Percentiles rank a stretch among this genome's conserved stretches.
These are phyloP conservation scores for Lithospermum erythrorhizon DNA, from an alignment of 257 asterid genomes.

Conservation along the genomic window DNA sequence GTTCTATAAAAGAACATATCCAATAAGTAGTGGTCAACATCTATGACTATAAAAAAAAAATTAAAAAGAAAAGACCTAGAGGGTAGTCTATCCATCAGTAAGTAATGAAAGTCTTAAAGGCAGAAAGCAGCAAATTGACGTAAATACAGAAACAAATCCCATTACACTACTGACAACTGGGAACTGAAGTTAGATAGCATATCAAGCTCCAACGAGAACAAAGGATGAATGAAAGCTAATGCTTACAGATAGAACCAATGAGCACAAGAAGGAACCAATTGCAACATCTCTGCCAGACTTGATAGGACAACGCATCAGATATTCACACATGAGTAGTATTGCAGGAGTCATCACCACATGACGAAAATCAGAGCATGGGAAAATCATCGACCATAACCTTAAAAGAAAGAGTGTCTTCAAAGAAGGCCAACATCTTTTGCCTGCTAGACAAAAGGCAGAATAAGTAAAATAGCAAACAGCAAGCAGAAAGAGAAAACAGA, in stretches of 20 bases:
- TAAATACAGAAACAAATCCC: neutral
- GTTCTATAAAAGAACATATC: too few relatives aligned
- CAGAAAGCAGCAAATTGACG: neutral
- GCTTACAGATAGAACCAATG: conserved; percentile 81
- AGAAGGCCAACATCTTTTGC: conserved; percentile 88
- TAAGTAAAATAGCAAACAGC: neutral
- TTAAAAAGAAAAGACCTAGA: too few relatives aligned
- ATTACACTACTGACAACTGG: neutral
- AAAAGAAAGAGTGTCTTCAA: conserved; percentile 67
- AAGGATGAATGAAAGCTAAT: neutral
- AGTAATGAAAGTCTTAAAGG: neutral
- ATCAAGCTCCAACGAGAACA: neutral
- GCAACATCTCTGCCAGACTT: conserved; percentile 63
- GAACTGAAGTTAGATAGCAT: neutral
- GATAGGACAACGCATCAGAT: conserved; percentile 72
- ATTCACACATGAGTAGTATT: conserved; percentile 68
- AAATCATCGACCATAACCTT: conserved; percentile 87
- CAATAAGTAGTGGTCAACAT: too few relatives aligned
- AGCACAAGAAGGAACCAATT: conserved; percentile 84
- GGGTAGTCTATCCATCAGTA: too few relatives aligned
- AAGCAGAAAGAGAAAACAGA: conserved; percentile 2
- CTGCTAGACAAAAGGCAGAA: conserved; percentile 20
- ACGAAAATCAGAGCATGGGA: conserved; percentile 95
- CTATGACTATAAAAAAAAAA: too few relatives aligned
- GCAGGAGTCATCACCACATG: conserved; percentile 91